Conservation (phyloP, 2,329 filamentous ascomycete species). For the Aspergillus cejpii region DNA sequence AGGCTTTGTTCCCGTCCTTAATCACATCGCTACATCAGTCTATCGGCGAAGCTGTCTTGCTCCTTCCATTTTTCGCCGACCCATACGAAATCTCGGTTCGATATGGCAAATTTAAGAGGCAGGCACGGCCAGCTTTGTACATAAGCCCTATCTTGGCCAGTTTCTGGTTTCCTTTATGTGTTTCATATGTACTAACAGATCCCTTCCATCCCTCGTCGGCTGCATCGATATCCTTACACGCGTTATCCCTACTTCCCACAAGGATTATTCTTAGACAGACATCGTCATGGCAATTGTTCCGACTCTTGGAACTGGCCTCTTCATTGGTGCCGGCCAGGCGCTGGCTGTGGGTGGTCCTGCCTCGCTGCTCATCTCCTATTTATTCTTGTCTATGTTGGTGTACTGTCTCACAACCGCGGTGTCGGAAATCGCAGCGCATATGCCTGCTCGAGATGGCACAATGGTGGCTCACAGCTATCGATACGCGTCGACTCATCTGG, state of each 20-base stretch:
- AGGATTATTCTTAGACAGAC: conserved; percentile 26
- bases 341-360: conserved; percentile 49
- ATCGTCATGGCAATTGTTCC: conserved; percentile 56
- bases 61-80: background rate
- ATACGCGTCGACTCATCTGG: conserved; percentile 36
- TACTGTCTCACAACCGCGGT: conserved; percentile 45
- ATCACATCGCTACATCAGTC: background rate
- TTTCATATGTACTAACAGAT: background rate
- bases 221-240: background rate
- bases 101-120: background rate
- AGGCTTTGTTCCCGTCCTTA: background rate
- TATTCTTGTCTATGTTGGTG: conserved; percentile 43
- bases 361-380: conserved; percentile 48
- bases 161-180: background rate
- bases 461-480: conserved; percentile 37
- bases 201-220: background rate
- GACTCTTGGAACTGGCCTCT: conserved; percentile 51
- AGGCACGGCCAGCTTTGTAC: background rate
- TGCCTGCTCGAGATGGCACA: conserved; percentile 34
- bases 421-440: conserved; percentile 36
- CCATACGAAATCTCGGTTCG: background rate
- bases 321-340: conserved; percentile 49
- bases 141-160: background rate
- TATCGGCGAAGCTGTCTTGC: background rate
- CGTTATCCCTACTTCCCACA: background rate